Percentiles rank a stretch among this genome's conserved stretches.
These are phyloP conservation scores for Pichia thaimueangensis DNA, from an alignment of 805 yeast genomes.

Conservation along the genomic window DNA sequence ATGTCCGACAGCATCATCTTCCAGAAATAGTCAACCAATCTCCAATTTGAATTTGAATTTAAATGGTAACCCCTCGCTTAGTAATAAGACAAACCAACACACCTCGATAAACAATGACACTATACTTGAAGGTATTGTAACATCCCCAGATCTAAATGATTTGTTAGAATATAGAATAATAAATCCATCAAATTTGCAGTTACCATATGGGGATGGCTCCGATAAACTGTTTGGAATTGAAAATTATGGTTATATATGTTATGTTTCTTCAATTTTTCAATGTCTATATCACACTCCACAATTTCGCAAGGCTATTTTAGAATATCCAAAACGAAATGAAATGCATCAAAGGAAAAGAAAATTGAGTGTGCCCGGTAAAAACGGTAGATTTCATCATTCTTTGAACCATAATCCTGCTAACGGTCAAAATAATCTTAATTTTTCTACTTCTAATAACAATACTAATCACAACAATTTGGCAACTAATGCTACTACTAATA, in stretches of 20 bases:
- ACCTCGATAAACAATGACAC: too few relatives aligned
- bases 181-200: conserved; percentile 16
- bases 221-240: conserved; percentile 74
- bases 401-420: too few relatives aligned
- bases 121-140: too few relatives aligned
- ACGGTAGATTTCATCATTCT: not conserved
- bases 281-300: conserved; percentile 70
- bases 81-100: too few relatives aligned
- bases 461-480: not conserved
- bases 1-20: too few relatives aligned
- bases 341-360: conserved; percentile 33
- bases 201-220: conserved; percentile 63
- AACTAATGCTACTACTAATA: too few relatives aligned
- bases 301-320: conserved; percentile 54
- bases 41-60: too few relatives aligned
- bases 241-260: conserved; percentile 88
- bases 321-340: conserved; percentile 38
- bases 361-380: conserved; percentile 9
- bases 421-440: too few relatives aligned
- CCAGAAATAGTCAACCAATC: too few relatives aligned
- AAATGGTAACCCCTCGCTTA: too few relatives aligned
- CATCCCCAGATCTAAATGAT: too few relatives aligned
- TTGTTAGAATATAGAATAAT: conserved; percentile 20
- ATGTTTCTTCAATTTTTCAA: conserved; percentile 88
- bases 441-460: not conserved